phyloP scores from a whole-genome alignment of 2,329 filamentous ascomycete genomes.

The Niveomyces coronatus region DNA sequence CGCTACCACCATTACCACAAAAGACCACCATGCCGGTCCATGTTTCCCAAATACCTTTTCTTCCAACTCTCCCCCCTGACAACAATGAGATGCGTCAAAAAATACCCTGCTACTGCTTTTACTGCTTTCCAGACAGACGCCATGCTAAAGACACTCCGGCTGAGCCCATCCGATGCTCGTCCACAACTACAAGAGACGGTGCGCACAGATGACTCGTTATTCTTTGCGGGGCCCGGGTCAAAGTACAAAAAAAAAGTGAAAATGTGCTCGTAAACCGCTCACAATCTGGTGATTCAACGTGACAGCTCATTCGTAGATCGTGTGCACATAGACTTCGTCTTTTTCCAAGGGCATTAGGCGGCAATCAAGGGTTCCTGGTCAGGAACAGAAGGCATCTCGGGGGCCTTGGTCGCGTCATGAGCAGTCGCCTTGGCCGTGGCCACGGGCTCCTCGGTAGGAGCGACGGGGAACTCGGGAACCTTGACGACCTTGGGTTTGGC shows the following conservation, averaged over 20 bases:
- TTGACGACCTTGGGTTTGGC: constrained; percentile 16
- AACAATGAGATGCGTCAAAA: constrained; percentile 9
- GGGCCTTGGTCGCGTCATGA: constrained; percentile 2
- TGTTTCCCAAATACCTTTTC: constrained; percentile 7
- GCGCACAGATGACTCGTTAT: no score
- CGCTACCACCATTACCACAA: constrained; percentile 9
- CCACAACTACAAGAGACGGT: no score
- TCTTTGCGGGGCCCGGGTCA: no score
- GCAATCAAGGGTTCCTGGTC: constrained; percentile 17
- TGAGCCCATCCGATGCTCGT: constrained; percentile 9
- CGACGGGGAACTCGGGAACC: constrained; percentile 24
- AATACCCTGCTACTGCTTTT: constrained; percentile 8
- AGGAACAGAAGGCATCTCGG: constrained; percentile 17
- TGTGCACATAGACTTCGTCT: constrained; percentile 10
- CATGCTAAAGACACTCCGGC: constrained; percentile 9
- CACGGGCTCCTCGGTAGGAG: constrained; percentile 27
- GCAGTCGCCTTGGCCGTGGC: constrained; percentile 15
- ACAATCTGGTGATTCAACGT: not conserved
- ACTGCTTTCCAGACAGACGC: constrained; percentile 9
- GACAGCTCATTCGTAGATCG: constrained; percentile 2
- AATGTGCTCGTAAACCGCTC: constrained; percentile 7
- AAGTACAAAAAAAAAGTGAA: constrained; percentile 5
- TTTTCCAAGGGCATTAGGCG: constrained; percentile 11
- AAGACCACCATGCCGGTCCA: constrained; percentile 6
- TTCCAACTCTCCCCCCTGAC: constrained; percentile 8